Evolutionary conservation across 2,329 filamentous ascomycete genomes (phyloP), one percentile per base, ranked within the genome.

Genomic region (Fusarium sacchari): DNA sequence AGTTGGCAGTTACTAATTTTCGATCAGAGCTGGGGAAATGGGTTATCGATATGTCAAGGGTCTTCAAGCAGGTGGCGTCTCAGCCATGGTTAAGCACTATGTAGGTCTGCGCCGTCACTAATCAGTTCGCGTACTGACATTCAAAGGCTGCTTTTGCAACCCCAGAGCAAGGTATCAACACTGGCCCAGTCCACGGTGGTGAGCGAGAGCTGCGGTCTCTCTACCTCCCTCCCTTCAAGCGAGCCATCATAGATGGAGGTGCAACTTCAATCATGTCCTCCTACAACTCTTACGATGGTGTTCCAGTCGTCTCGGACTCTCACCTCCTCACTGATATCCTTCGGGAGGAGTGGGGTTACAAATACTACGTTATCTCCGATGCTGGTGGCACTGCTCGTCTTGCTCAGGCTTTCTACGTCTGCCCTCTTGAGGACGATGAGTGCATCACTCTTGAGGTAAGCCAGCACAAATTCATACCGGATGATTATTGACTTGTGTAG

Each of bases 81-180:
- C 89, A 30, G 89, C 92, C 22, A 94, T 90, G 81, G 90, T 94
- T 52, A 95, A 94, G 83, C 93, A 95, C 79, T 94, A 92, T 79
- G 91, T 84, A 78, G 80, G 82, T 70, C 9, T 13, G 8, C 24
- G 26, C 20, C 14, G 15, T n/a, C 6, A 40, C 22, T 6, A 20
- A 20, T 22, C 14, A 3, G 9, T 43, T 28, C 20, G 14, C 6
- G 22, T 55, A 62, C 50, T 69, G 59, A 67, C 37, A 7, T 12
- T 39, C 53, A 6, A 60, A 85, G 83, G 83, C 90, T 18, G 93
- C 88, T 3, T 94, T 90, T 77, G 92, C 87, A 52, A 84, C 85
- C 3, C 92, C 92, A 0, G 92, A 94, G 76, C 92, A 94, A 79
- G 92, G 92, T 5, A 80, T 94, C 47, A 94, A 94, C 79, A 91